phyloP scores from a whole-genome alignment of 2,329 filamentous ascomycete genomes.

The Hymenoscyphus salicellus region DNA sequence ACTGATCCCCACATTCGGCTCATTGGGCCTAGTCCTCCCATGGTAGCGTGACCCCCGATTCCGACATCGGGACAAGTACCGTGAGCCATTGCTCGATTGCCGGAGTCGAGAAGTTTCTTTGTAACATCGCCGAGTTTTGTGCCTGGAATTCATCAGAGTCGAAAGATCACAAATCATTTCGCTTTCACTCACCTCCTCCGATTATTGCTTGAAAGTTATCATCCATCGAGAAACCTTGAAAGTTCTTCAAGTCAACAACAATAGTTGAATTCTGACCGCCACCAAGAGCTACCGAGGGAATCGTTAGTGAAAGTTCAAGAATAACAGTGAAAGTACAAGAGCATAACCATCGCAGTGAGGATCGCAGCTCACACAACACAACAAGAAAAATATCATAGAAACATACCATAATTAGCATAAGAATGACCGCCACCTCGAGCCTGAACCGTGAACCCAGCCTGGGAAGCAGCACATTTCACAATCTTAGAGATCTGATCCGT shows the following conservation, averaged over 20 bases:
- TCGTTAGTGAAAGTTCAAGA: too few species aligned
- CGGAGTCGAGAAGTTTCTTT: conserved; percentile 47
- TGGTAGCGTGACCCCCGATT: conserved; percentile 56
- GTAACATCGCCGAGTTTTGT: conserved; percentile 52
- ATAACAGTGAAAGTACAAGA: not conserved
- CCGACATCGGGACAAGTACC: conserved; percentile 59
- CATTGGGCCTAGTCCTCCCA: conserved; percentile 43
- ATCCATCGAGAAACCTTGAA: conserved; percentile 54
- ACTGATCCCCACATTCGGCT: conserved; percentile 49
- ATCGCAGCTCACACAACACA: not conserved
- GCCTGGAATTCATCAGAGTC: conserved; percentile 25
- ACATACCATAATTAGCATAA: conserved; percentile 45
- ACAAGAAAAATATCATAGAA: not conserved
- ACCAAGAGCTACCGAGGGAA: conserved; percentile 40
- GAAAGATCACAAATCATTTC: not conserved
- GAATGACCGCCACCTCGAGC: conserved; percentile 52
- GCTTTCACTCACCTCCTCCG: conserved; percentile 41
- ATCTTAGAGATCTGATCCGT: conserved; percentile 41
- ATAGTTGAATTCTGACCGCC: conserved; percentile 49
- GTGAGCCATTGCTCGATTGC: conserved; percentile 56
- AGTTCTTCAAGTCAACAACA: conserved; percentile 52
- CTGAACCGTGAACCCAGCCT: conserved; percentile 43
- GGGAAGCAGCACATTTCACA: conserved; percentile 44
- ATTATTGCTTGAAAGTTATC: conserved; percentile 53
- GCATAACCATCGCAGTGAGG: not conserved